Evolutionary conservation across 148 eudicot genomes (phyloP), one percentile per base, ranked within the genome.

Genomic region (Simmondsia chinensis): DNA sequence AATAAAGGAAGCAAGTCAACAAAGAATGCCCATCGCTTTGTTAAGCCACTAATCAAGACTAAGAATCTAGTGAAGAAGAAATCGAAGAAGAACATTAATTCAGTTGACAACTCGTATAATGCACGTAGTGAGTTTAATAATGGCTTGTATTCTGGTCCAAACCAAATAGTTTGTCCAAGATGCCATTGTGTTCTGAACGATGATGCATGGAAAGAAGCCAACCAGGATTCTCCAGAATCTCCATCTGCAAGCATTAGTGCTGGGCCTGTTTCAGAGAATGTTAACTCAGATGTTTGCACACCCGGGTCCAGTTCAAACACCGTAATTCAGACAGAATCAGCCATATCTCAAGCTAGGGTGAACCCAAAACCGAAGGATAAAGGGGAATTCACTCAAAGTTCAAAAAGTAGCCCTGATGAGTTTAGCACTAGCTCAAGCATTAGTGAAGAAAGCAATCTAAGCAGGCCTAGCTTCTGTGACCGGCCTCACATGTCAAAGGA

Each of bases 401-500:
- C 93, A 41, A 81, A 84, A 54, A 71, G 74, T 43, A 81, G 95
- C 53, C 74, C 75, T 18, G 84, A 69, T 29, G 95, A 89, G 36
- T 76, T 73, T 53, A 78, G 93, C 52, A 76, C 70, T 54, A 82
- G 85, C 63, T 74, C 80, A 36, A 84, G 78, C 39, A 49, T 75
- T 20, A 85, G 97, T 41, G 94, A 82, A 53, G 97, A 76, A 37
- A 85, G 82, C 74, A 82, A 70, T 65, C 40, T 70, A 8, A 72
- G 88, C 59, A 77, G 95, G 49, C 80, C 80, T 9, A 73, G 76
- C 64, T 55, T 59, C 56, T 70, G 84, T 46, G 89, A 76, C 35
- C 75, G 83, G 24, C 97, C 97, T 2, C 97, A 91, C 56, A 91
- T 79, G 97, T 91, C 97, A 15, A 91, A 74, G 60, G 95, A 91